These are phyloP conservation scores for Ligustrum vulgare DNA, from an alignment of 257 asterid genomes.

Conservation along the genomic window DNA sequence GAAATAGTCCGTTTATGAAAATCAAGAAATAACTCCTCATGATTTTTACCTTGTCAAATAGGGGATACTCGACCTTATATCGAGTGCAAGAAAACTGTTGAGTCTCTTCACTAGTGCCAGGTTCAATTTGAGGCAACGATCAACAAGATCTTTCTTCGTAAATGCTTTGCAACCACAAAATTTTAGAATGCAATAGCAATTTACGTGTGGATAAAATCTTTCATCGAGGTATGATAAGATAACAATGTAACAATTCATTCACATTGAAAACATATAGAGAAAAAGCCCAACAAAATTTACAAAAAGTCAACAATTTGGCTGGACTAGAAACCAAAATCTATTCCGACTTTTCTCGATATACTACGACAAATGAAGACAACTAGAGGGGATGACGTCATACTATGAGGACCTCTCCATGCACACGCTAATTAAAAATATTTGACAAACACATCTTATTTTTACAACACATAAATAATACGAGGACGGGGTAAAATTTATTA, in stretches of 20 bases:
- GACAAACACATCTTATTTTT: too few relatives aligned
- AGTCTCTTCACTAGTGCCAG: too few relatives aligned
- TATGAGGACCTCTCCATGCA: too few relatives aligned
- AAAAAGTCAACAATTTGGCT: not conserved
- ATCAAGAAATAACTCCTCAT: not conserved
- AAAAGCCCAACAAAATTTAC: not conserved
- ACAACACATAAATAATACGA: too few relatives aligned
- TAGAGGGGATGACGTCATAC: too few relatives aligned
- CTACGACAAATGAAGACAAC: not conserved
- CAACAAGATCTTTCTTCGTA: too few relatives aligned
- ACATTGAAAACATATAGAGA: not conserved
- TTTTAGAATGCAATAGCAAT: not conserved
- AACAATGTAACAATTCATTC: too few relatives aligned
- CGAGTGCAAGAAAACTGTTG: too few relatives aligned
- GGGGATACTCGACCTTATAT: constrained; percentile 13
- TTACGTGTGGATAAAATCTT: too few relatives aligned
- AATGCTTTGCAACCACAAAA: constrained; percentile 12
- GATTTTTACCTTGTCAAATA: constrained; percentile 12
- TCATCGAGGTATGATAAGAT: not conserved
- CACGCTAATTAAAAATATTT: too few relatives aligned
- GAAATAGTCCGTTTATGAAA: not conserved
- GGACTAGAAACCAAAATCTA: not conserved
- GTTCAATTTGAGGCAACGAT: too few relatives aligned
- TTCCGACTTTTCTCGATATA: too few relatives aligned
- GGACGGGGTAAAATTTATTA: not conserved